phyloP scores from a whole-genome alignment of 2,329 filamentous ascomycete genomes.

The Byssothecium circinans region DNA sequence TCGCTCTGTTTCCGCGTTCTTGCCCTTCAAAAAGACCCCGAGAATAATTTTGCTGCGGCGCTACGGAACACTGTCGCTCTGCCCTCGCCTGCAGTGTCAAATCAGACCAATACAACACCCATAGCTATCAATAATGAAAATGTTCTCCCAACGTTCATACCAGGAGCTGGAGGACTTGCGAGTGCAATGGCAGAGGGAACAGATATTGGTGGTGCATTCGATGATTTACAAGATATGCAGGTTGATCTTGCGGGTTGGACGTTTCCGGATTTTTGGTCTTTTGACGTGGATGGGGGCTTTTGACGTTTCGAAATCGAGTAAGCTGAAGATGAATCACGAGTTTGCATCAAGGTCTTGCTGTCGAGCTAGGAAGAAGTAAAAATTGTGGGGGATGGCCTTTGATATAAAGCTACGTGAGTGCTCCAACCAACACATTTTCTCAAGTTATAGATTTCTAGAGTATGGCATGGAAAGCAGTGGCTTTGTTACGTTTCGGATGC shows the following conservation, averaged over 20 bases:
- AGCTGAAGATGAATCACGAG: too few relatives aligned
- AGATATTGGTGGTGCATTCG: slow-evolving; percentile 18
- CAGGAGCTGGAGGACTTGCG: slow-evolving; percentile 12
- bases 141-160: slow-evolving; percentile 6
- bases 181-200: slow-evolving; percentile 1
- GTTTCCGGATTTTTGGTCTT: slow-evolving; percentile 41
- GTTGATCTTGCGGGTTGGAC: slow-evolving; percentile 34
- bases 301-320: slow-evolving; percentile 5
- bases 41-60: slow-evolving; percentile 21
- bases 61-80: slow-evolving; percentile 22
- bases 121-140: neutral
- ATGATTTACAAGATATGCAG: slow-evolving; percentile 31
- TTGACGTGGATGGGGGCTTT: slow-evolving; percentile 36
- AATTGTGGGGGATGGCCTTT: too few relatives aligned
- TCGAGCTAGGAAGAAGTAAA: too few relatives aligned
- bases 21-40: slow-evolving; percentile 33
- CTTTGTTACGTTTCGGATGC: too few relatives aligned
- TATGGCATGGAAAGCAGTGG: too few relatives aligned
- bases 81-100: slow-evolving; percentile 9
- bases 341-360: too few relatives aligned
- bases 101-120: slow-evolving; percentile 8
- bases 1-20: slow-evolving; percentile 32
- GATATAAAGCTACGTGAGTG: too few relatives aligned
- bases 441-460: too few relatives aligned
- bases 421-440: too few relatives aligned